These are phyloP conservation scores for Trametes cingulata DNA, from an alignment of 768 basidiomycete genomes.

Conservation along the genomic window DNA sequence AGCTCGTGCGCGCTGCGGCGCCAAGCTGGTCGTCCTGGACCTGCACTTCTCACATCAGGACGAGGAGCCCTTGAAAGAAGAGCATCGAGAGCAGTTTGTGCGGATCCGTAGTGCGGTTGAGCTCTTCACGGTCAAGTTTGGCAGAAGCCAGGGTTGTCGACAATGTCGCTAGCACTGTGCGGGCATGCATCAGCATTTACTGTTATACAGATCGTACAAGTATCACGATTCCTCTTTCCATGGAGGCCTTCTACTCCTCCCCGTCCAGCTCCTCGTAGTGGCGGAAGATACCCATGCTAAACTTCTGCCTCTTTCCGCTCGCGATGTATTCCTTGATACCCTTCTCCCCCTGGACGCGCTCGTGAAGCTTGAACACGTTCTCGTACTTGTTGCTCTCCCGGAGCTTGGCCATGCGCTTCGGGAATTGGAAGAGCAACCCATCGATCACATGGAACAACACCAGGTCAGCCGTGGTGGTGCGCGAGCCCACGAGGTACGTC, in stretches of 20 bases:
- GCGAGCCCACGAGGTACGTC: slow-evolving; percentile 33
- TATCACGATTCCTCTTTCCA: too few species aligned
- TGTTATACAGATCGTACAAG: too few species aligned
- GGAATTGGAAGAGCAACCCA: slow-evolving; percentile 39
- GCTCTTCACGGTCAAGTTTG: background rate
- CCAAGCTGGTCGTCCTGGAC: background rate
- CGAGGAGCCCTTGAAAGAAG: background rate
- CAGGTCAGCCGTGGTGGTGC: slow-evolving; percentile 44
- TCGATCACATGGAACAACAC: slow-evolving; percentile 41
- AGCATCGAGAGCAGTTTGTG: background rate
- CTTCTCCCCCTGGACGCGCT: slow-evolving; percentile 34
- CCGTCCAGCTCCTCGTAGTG: slow-evolving; percentile 42
- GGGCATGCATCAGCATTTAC: too few species aligned
- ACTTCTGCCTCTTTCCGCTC: slow-evolving; percentile 34
- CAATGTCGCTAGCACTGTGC: background rate
- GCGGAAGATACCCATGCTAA: slow-evolving; percentile 38
- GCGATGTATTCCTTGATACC: slow-evolving; percentile 38
- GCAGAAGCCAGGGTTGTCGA: background rate
- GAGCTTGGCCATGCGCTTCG: slow-evolving; percentile 33
- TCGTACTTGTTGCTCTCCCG: slow-evolving; percentile 28
- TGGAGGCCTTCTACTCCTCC: slow-evolving; percentile 29
- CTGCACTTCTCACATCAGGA: background rate
- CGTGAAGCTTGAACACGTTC: slow-evolving; percentile 34
- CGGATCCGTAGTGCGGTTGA: background rate
- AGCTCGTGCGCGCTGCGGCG: background rate